Conservation (phyloP, 331 rosid species). For the Spiraea crenata region DNA sequence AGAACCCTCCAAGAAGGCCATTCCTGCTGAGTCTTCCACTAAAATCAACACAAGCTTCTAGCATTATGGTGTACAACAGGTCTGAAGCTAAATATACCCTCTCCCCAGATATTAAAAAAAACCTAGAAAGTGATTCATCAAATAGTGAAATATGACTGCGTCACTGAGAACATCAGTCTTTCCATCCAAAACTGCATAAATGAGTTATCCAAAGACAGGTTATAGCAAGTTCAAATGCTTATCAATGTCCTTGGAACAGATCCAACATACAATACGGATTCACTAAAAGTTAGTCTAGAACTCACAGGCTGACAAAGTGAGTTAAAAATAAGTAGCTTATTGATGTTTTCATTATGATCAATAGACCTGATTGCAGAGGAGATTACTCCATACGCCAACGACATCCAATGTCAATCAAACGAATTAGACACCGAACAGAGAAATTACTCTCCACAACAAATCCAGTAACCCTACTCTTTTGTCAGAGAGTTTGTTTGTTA, state of each 20-base stretch:
- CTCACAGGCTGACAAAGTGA: neutral
- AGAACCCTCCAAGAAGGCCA: conserved; percentile 15
- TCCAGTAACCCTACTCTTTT: neutral
- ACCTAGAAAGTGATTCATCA: neutral
- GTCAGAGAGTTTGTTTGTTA: neutral
- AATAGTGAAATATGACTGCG: neutral
- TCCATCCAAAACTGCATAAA: neutral
- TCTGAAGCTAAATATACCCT: conserved; percentile 2
- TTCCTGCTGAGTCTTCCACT: conserved; percentile 9
- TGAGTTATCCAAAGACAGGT: neutral
- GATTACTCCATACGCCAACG: too few species aligned
- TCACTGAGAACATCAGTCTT: neutral
- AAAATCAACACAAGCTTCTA: conserved; percentile 18
- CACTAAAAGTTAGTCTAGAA: neutral
- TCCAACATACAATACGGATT: neutral
- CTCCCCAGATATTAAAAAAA: neutral
- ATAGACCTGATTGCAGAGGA: neutral
- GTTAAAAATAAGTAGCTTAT: neutral
- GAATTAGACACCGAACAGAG: too few species aligned
- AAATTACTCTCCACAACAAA: neutral
- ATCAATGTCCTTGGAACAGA: neutral
- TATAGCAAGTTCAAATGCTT: too few species aligned
- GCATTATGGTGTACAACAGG: conserved; percentile 10
- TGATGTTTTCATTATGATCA: neutral
- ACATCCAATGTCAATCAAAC: neutral